Evolutionary conservation across 441 rosid species (phyloP), one percentile per base, ranked within the genome.

Genomic region (Adansonia gregorii): DNA sequence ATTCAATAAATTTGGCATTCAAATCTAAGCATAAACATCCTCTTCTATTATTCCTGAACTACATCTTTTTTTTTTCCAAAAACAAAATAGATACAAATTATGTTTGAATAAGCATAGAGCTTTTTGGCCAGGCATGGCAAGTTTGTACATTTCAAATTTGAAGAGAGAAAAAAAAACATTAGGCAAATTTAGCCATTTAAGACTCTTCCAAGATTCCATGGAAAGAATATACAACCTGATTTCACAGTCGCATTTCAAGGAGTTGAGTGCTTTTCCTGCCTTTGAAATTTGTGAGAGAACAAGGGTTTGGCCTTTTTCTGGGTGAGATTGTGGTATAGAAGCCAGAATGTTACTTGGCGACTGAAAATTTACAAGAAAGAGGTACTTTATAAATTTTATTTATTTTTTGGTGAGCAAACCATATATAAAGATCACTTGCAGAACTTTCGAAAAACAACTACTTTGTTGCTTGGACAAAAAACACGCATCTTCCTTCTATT

Each of bases 291-390:
- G 19, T 0, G 60, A 8, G 2, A 9, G 24, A 55, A 8, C 6
- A 55, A 55, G 24, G 24, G 3, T 9, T 17, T 17, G 8, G 24
- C 22, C 3, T 17, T 55, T 55, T 5, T 54, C 10, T 8, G 10
- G 10, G 10, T 2, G 1, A 45, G 4, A 59, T 1, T 59, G 68
- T 35, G 48, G 68, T 35, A 4, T 64, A 35, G 22, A 35, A 35
- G 68, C 46, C 46, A 64, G 48, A 64, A 64, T 15, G 68, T 64
- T 64, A 35, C 68, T 64, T 7, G 48, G 46, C 22, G 35, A 31
- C 20, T 31, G 20, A 63, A 63, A 63, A 31, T 31, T 63, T 14
- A 63, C 46, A 19, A 17, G 6, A 31, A 31, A 12, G 0, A 31
- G 9, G 67, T 8, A 6, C 9, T 14, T 31, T 35, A 31, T 9